Evolutionary conservation across 1,284 basidiomycete species (phyloP), one percentile per base, ranked within the genome.

Genomic region (Spongiforma sp.): DNA sequence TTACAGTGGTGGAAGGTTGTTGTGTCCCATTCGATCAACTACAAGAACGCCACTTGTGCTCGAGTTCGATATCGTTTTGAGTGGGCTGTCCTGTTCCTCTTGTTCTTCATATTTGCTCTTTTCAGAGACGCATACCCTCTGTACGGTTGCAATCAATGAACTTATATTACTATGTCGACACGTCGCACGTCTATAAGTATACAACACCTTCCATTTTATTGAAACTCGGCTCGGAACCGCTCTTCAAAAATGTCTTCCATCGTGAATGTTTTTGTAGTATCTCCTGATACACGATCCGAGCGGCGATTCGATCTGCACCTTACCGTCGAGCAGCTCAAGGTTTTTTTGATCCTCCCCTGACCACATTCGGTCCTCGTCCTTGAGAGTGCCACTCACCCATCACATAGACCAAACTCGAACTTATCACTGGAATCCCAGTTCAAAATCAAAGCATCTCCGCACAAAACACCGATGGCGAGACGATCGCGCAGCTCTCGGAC

Each of bases 371-470:
- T n/a, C n/a, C n/a, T n/a, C 28, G 10, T 28, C 26, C 32, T 19
- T 36, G 28, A 21, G 53, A 28, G 39, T 50, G 57, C 55, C 55
- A n/a, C 56, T 46, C 17, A 57, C 17, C n/a, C 28, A 7, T 11
- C 24, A 21, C 48, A 59, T 74, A 97, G 93, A 83, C 82, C 67
- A 97, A 95, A 71, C 87, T 99, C 32, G 94, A 96, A 73, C 84
- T 89, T 57, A 88, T 98, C 73, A 98, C 96, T n/a, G 96, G 96
- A 21, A 92, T 98, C 61, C 88, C 93, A 2, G 83, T 86, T 6
- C 81, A 81, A 61, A 89, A 90, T 68, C 95, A 98, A 73, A 71
- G 78, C 0, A 85, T 97, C 59, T 79, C 84, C 0, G 75, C 97
- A 9, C 84, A 87, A 60, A 84, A 89, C 5, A 85, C 88, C 5